Base-by-base conservation (phyloP, 495 filamentous ascomycete species). In the Hypoxylon intermedium region DNA sequence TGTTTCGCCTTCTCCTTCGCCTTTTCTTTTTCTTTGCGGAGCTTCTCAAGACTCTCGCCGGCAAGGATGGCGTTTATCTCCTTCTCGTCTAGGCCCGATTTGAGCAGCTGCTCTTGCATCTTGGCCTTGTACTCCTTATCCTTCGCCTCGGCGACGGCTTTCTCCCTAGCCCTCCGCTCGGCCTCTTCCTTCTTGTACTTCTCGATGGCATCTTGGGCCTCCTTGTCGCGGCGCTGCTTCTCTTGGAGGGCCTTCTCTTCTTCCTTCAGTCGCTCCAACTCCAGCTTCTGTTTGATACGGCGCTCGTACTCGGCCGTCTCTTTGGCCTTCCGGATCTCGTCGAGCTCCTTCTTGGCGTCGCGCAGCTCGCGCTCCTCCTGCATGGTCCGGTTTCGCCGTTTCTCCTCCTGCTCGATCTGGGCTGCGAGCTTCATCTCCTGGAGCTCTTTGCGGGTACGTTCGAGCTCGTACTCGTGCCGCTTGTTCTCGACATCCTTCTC, bases 241-340 rank as follows among this genome's bases (percentile, higher is more conserved):
- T 78, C 76, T 42, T 66, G 72, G 24, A 72, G 67, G 33, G 76
- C 72, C 4, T 66, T 67, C 20, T 80, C 74, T 69, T 89, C 85
- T 44, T 82, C 78, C 40, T 81, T 73, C 48, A 85, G 77, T 64
- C 77, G 81, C 71, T 90, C 82, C 9, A 84, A 76, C 51, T 85
- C 75, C 0, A 75, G 75, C 60, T 80, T 79, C 42, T 70, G 60
- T 69, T 80, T 81, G 64, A 87, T 71, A 49, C 77, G 75, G 42
- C 71, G 76, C 56, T 77, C 72, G 12, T 77, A 74, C 60, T 83
- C 74, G 51, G 80, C 70, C 12, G 65, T 66, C 45, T 74, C 62
- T 49, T 72, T 71, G 60, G 80, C 80, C 26, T 77, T 73, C 0
- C 58, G 60, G 4, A 74, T 66, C 50, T 74, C 73, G 54, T 83